A percentile compares a stretch with the other conserved stretches of the same genome.
Evolutionary conservation across 1,284 basidiomycete genomes (phyloP).

Genomic region (Melampsora americana): DNA sequence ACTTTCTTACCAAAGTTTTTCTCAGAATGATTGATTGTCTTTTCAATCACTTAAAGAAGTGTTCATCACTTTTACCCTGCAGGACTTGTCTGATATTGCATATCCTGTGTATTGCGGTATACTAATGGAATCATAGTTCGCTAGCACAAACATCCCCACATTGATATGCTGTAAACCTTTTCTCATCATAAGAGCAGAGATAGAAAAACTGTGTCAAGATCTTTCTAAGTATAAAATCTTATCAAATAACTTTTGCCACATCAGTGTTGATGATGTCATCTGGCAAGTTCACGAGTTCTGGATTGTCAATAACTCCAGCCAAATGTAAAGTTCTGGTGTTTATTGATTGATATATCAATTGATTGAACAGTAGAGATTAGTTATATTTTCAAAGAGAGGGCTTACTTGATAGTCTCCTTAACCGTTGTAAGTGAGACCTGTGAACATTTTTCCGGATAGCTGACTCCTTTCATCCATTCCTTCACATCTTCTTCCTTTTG

Average conservation of each 20-base stretch:
- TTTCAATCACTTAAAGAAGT: too few species aligned
- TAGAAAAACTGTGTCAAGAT: too few species aligned
- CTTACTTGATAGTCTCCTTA: slow-evolving; percentile 50
- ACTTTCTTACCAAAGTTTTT: too few species aligned
- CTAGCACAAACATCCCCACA: too few species aligned
- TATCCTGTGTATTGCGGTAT: too few species aligned
- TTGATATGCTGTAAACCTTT: too few species aligned
- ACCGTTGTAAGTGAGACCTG: slow-evolving; percentile 24
- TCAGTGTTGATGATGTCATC: slow-evolving; percentile 64
- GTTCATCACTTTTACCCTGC: too few species aligned
- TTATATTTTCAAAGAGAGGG: slow-evolving; percentile 56
- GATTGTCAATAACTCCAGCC: slow-evolving; percentile 68
- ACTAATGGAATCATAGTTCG: too few species aligned
- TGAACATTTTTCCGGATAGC: slow-evolving; percentile 46
- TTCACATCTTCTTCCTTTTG: slow-evolving; percentile 72
- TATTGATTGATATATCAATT: not conserved
- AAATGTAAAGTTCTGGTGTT: slow-evolving; percentile 64
- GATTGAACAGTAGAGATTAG: slow-evolving; percentile 33
- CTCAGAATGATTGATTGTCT: too few species aligned
- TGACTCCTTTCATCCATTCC: slow-evolving; percentile 56
- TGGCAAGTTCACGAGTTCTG: slow-evolving; percentile 63
- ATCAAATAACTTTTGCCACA: slow-evolving; percentile 56
- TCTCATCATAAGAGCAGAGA: too few species aligned
- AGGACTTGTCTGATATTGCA: too few species aligned
- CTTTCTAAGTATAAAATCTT: too few species aligned